Conservation (phyloP, 768 basidiomycete species). For the Leccinum longicurvipes region DNA sequence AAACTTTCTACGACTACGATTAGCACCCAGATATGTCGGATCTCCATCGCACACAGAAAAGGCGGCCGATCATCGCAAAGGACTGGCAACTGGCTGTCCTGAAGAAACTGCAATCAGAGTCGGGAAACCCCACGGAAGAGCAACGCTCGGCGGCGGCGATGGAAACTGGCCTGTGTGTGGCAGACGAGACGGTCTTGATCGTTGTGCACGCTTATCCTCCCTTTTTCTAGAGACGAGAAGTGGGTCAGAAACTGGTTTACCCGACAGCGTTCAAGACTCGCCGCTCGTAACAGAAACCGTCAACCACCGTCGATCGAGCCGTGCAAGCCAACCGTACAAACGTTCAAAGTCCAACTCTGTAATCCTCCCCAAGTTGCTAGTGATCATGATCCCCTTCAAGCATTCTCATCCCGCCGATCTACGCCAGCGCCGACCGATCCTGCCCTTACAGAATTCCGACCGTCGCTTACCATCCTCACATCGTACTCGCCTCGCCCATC, state of each 20-base stretch:
- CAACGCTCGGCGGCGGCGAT: slow-evolving; percentile 19
- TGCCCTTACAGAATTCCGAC: not conserved
- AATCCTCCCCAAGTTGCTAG: not conserved
- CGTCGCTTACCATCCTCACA: not conserved
- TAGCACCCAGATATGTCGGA: too few species aligned
- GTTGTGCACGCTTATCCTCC: slow-evolving; percentile 6
- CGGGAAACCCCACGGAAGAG: slow-evolving; percentile 21
- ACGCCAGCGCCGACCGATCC: slow-evolving; percentile 2
- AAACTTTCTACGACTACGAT: slow-evolving; percentile 1
- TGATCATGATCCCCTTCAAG: not conserved
- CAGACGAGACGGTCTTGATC: not conserved
- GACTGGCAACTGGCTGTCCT: slow-evolving; percentile 31
- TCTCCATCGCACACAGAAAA: not conserved
- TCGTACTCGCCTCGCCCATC: not conserved
- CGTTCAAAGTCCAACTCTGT: slow-evolving; percentile 14
- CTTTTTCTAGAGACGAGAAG: slow-evolving; percentile 21
- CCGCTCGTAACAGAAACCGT: slow-evolving; percentile 11
- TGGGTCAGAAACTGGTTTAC: slow-evolving; percentile 32
- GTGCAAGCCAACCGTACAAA: slow-evolving; percentile 1
- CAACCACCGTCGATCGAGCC: not conserved
- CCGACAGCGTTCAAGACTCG: slow-evolving; percentile 24
- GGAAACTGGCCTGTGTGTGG: slow-evolving; percentile 33
- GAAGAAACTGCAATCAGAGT: slow-evolving; percentile 21
- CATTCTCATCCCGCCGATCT: not conserved
- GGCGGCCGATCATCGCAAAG: slow-evolving; percentile 17